phyloP scores from a whole-genome alignment of 176 grass and related monocot genomes.

The sorghum (Sorghum bicolor) region DNA sequence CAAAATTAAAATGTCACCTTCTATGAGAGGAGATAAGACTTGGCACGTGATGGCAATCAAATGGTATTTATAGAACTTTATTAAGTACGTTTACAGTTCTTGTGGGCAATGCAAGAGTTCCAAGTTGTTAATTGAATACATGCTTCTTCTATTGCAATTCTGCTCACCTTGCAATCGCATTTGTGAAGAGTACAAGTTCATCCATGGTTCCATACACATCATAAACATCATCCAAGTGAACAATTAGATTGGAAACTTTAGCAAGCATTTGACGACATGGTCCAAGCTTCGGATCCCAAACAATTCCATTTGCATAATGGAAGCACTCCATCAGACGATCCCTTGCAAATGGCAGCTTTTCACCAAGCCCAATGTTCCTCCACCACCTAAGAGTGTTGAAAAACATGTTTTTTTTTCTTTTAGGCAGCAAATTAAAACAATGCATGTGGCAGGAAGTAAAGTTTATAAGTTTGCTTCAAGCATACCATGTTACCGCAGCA shows the following conservation, averaged over 20 bases:
- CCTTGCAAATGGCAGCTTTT: slow-evolving; percentile 36
- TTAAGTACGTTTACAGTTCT: background rate
- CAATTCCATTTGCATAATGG: slow-evolving; percentile 34
- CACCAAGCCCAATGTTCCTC: slow-evolving; percentile 27
- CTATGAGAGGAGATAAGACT: background rate
- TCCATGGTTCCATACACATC: slow-evolving; percentile 56
- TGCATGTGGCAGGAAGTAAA: background rate
- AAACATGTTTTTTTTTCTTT: background rate
- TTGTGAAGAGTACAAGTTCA: slow-evolving; percentile 46
- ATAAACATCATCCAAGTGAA: slow-evolving; percentile 55
- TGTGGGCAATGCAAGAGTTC: background rate
- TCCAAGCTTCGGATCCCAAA: slow-evolving; percentile 8
- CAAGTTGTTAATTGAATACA: background rate
- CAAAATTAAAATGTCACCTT: background rate
- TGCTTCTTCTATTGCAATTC: background rate
- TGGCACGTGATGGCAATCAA: background rate
- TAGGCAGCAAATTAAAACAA: background rate
- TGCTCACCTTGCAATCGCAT: slow-evolving; percentile 46
- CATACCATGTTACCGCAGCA: slow-evolving; percentile 23
- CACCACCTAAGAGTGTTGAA: slow-evolving; percentile 45
- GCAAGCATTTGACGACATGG: slow-evolving; percentile 20
- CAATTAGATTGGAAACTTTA: slow-evolving; percentile 15
- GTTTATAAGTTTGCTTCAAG: background rate
- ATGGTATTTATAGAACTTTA: background rate
- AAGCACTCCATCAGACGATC: slow-evolving; percentile 57